These are phyloP conservation scores for Arachis monticola DNA, from an alignment of 331 rosid species.

Conservation along the genomic window DNA sequence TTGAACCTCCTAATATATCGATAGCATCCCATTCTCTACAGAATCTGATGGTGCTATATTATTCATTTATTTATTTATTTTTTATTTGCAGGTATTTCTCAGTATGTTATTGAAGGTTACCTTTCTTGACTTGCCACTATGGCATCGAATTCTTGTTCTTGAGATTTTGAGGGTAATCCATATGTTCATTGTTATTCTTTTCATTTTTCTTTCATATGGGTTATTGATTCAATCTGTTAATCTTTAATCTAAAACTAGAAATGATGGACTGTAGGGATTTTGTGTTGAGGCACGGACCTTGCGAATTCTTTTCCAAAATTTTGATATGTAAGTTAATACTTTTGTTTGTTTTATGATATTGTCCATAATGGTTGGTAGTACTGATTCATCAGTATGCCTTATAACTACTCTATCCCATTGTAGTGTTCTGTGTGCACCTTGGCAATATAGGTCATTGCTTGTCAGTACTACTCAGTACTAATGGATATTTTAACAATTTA, in stretches of 20 bases:
- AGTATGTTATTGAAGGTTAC: slow-evolving; percentile 95
- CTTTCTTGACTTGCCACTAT: slow-evolving; percentile 92
- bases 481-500: slow-evolving; percentile 30
- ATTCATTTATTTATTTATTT: not conserved
- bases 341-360: slow-evolving; percentile 25
- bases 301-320: slow-evolving; percentile 84
- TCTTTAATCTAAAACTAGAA: slow-evolving; percentile 34
- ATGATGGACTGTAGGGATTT: slow-evolving; percentile 73
- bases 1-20: slow-evolving; percentile 3
- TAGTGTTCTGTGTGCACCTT: not conserved
- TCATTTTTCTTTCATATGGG: slow-evolving; percentile 33
- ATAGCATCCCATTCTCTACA: slow-evolving; percentile 19
- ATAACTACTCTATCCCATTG: slow-evolving; percentile 7
- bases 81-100: slow-evolving; percentile 82
- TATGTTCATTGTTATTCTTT: slow-evolving; percentile 17
- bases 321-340: slow-evolving; percentile 78
- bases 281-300: slow-evolving; percentile 93
- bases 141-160: slow-evolving; percentile 99
- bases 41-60: slow-evolving; percentile 15
- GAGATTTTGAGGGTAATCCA: slow-evolving; percentile 92
- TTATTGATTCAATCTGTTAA: slow-evolving; percentile 29
- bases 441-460: slow-evolving; percentile 22
- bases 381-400: slow-evolving; percentile 22
- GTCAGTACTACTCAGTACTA: not conserved
- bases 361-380: slow-evolving; percentile 16